A percentile compares a stretch with the other conserved stretches of the same genome.
These are phyloP conservation scores for Sporothrix pallida DNA, from an alignment of 2,329 filamentous ascomycete species.

Conservation along the genomic window DNA sequence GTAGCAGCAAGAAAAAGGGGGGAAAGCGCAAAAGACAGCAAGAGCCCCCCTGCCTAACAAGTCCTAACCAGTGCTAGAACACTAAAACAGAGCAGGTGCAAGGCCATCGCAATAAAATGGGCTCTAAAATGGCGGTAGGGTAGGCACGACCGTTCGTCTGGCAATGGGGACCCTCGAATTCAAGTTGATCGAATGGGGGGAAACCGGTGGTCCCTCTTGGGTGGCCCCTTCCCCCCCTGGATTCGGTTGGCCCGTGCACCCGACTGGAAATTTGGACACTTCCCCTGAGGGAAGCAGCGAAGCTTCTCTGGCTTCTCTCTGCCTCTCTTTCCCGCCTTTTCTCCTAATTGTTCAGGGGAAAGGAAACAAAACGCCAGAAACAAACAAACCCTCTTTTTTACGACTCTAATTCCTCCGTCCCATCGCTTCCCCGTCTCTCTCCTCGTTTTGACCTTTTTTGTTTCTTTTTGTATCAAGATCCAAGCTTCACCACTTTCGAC, in stretches of 20 bases:
- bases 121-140: conserved; percentile 9
- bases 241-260: conserved; percentile 39
- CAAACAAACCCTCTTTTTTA: conserved; percentile 33
- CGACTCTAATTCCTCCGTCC: conserved; percentile 25
- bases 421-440: no score
- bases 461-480: conserved; percentile 14
- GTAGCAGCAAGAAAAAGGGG: conserved; percentile 31
- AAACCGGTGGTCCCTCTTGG: conserved; percentile 7
- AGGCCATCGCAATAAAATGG: conserved; percentile 33
- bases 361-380: conserved; percentile 34
- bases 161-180: no score
- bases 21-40: conserved; percentile 4
- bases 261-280: conserved; percentile 41
- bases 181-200: background rate
- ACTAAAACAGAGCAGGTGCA: conserved; percentile 15
- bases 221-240: conserved; percentile 38
- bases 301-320: conserved; percentile 36
- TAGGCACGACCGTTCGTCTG: conserved; percentile 25
- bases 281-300: conserved; percentile 36
- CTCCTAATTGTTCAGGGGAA: conserved; percentile 32
- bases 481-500: conserved; percentile 1
- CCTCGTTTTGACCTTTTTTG: background rate
- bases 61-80: background rate
- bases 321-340: conserved; percentile 37
- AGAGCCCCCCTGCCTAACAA: conserved; percentile 1